Conservation (phyloP, 768 basidiomycete species). For the Phylloporus sp. region DNA sequence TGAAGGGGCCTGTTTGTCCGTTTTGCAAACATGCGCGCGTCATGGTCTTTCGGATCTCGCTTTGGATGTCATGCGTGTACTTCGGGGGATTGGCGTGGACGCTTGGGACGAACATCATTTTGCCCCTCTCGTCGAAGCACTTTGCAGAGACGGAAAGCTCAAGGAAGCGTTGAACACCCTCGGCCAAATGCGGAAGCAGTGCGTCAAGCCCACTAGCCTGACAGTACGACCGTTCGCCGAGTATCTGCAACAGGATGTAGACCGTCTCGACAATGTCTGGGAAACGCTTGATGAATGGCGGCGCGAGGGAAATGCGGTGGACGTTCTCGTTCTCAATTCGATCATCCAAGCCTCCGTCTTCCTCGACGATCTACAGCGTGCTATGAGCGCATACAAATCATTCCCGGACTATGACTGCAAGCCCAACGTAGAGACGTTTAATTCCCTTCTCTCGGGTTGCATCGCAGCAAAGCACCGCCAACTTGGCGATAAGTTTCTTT, state of each 20-base stretch:
- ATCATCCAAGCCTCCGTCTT: constrained; percentile 60
- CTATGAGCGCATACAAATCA: constrained; percentile 71
- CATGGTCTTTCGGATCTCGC: constrained; percentile 70
- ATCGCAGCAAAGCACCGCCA: constrained; percentile 53
- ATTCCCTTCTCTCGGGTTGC: constrained; percentile 65
- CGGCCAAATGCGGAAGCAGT: constrained; percentile 52
- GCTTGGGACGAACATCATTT: constrained; percentile 71
- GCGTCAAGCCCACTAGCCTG: constrained; percentile 45
- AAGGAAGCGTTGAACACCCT: constrained; percentile 62
- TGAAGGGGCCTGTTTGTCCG: constrained; percentile 67
- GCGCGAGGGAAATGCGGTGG: constrained; percentile 47
- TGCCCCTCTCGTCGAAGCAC: constrained; percentile 72
- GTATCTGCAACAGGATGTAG: constrained; percentile 42
- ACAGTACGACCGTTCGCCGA: constrained; percentile 55
- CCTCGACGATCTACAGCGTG: constrained; percentile 68
- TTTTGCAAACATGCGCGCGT: constrained; percentile 72
- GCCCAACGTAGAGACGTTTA: constrained; percentile 65
- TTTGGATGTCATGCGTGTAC: constrained; percentile 54
- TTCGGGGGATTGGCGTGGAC: constrained; percentile 46
- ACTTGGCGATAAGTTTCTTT: constrained; percentile 63
- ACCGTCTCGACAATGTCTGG: constrained; percentile 64
- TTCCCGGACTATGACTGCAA: constrained; percentile 49
- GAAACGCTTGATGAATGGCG: constrained; percentile 57
- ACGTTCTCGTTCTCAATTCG: constrained; percentile 59
- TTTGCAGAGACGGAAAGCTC: constrained; percentile 52